Evolutionary conservation across 2,329 filamentous ascomycete genomes (phyloP).

Genomic region (Aspergillus calidoustus): DNA sequence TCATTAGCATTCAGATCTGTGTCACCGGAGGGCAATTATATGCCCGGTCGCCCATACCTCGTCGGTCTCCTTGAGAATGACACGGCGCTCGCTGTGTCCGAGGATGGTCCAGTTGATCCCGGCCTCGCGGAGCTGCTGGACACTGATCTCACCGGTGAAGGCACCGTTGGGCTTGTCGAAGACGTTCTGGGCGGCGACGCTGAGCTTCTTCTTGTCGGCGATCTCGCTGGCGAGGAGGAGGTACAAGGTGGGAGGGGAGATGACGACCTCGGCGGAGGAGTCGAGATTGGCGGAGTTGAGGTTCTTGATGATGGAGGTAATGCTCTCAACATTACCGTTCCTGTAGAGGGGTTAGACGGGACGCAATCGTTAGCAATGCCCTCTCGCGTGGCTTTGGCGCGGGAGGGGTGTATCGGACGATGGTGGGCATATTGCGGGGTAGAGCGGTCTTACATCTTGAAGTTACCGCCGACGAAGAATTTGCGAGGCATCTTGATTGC

Average conservation of each 20-base stretch:
- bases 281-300: slow-evolving; percentile 81
- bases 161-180: slow-evolving; percentile 96
- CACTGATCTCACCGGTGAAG: slow-evolving; percentile 95
- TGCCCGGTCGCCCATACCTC: slow-evolving; percentile 48
- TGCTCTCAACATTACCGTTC: slow-evolving; percentile 90
- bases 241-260: slow-evolving; percentile 89
- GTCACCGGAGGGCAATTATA: background rate
- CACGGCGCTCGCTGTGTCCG: slow-evolving; percentile 93
- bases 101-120: slow-evolving; percentile 88
- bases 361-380: slow-evolving; percentile 22
- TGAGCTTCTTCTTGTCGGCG: slow-evolving; percentile 73
- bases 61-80: slow-evolving; percentile 85
- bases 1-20: slow-evolving; percentile 9
- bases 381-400: background rate
- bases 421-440: slow-evolving; percentile 32
- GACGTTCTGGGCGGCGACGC: slow-evolving; percentile 94
- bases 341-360: slow-evolving; percentile 54
- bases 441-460: slow-evolving; percentile 81
- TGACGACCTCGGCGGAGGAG: slow-evolving; percentile 77
- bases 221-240: slow-evolving; percentile 83
- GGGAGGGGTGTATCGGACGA: slow-evolving; percentile 16
- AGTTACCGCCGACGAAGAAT: slow-evolving; percentile 98
- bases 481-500: slow-evolving; percentile 80
- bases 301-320: slow-evolving; percentile 87
- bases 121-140: slow-evolving; percentile 86